Evolutionary conservation across 495 filamentous ascomycete genomes (phyloP).

Genomic region (Choiromyces venosus): DNA sequence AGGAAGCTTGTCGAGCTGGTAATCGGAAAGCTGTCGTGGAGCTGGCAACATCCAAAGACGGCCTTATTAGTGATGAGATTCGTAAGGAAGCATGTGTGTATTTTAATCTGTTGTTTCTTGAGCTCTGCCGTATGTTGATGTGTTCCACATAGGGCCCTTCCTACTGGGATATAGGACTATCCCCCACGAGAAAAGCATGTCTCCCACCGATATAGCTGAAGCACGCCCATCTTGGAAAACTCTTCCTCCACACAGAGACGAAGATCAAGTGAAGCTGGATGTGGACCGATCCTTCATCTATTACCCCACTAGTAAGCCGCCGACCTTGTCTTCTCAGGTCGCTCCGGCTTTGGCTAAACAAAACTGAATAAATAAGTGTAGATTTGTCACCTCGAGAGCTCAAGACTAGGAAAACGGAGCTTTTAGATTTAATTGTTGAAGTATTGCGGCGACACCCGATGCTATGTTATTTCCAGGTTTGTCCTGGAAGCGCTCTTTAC

Average conservation of each 20-base stretch:
- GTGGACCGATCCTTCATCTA: conserved; percentile 96
- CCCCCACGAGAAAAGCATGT: conserved; percentile 23
- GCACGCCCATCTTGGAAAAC: conserved; percentile 32
- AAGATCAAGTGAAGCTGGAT: conserved; percentile 64
- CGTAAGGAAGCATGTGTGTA: conserved; percentile 78
- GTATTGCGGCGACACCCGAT: conserved; percentile 64
- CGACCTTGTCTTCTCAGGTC: conserved; percentile 28
- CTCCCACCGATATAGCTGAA: conserved; percentile 26
- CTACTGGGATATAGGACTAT: conserved; percentile 31
- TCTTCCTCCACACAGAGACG: conserved; percentile 40
- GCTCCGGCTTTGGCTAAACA: conserved; percentile 41
- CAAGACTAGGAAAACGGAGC: conserved; percentile 45
- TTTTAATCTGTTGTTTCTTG: conserved; percentile 15
- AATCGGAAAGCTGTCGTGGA: conserved; percentile 59
- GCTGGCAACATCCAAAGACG: conserved; percentile 66
- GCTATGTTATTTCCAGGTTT: conserved; percentile 81
- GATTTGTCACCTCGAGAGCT: conserved; percentile 48
- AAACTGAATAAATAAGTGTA: conserved; percentile 41
- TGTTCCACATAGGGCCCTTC: conserved; percentile 33
- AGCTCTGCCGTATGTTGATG: conserved; percentile 19
- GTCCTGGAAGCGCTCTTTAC: conserved; percentile 6
- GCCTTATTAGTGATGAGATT: conserved; percentile 73
- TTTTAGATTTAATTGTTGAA: conserved; percentile 42
- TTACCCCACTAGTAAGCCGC: conserved; percentile 70
- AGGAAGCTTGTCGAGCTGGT: conserved; percentile 59